A percentile compares a stretch with the other conserved stretches of the same genome.
Conservation (phyloP, 768 basidiomycete species). For the Agrocybe praecox region DNA sequence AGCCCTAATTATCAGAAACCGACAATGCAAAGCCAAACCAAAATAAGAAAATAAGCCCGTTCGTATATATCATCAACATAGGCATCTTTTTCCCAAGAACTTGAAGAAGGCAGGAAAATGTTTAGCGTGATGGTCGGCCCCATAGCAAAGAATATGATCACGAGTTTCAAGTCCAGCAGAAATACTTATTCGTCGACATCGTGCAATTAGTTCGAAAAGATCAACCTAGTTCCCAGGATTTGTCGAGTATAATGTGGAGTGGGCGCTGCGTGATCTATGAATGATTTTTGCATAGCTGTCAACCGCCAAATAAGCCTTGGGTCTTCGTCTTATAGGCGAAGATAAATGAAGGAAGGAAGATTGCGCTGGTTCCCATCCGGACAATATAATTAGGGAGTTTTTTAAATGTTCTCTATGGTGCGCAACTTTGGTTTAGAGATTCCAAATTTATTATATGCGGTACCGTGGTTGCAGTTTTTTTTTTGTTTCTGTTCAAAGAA, state of each 20-base stretch:
- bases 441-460: too few relatives aligned
- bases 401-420: too few relatives aligned
- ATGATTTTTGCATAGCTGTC: neutral
- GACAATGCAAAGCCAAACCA: slow-evolving; percentile 9
- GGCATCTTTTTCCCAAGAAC: slow-evolving; percentile 5
- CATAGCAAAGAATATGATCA: neutral
- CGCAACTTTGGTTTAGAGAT: too few relatives aligned
- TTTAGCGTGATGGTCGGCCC: neutral
- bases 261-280: neutral
- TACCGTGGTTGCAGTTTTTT: too few relatives aligned
- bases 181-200: neutral
- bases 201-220: neutral
- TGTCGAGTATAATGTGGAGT: neutral
- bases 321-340: neutral
- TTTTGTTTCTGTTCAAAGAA: too few relatives aligned
- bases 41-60: slow-evolving; percentile 3
- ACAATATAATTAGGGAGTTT: too few relatives aligned
- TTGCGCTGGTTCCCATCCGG: too few relatives aligned
- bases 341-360: neutral
- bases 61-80: slow-evolving; percentile 4
- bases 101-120: neutral
- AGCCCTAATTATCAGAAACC: slow-evolving; percentile 7
- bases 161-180: neutral
- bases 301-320: neutral
- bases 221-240: neutral